phyloP scores from a whole-genome alignment of 495 filamentous ascomycete genomes.

The Lichina pygmaea region DNA sequence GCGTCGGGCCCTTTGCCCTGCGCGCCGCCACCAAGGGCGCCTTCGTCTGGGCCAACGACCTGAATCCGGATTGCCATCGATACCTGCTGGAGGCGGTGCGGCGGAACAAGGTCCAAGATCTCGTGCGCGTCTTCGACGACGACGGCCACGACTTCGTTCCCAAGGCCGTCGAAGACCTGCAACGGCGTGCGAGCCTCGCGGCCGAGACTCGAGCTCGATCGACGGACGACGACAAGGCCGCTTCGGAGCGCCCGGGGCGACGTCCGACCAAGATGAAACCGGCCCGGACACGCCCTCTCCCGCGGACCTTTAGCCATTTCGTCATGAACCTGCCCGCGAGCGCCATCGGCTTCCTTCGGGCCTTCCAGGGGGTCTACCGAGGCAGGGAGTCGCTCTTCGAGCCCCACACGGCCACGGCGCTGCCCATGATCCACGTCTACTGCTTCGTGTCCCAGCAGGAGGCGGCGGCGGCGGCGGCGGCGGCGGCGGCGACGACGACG shows the following conservation, averaged over 20 bases:
- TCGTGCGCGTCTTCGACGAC: conserved; percentile 48
- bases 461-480: background rate
- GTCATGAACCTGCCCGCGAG: conserved; percentile 91
- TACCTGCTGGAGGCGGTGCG: conserved; percentile 40
- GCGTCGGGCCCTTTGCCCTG: conserved; percentile 83
- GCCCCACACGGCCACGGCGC: conserved; percentile 22
- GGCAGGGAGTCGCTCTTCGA: conserved; percentile 37
- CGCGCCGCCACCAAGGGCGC: conserved; percentile 71
- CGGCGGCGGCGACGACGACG: background rate
- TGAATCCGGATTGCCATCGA: conserved; percentile 69
- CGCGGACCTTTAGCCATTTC: conserved; percentile 60
- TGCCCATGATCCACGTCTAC: conserved; percentile 79
- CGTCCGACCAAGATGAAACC: background rate
- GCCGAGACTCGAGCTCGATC: no score
- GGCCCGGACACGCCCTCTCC: conserved; percentile 21
- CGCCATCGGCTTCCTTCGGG: conserved; percentile 62
- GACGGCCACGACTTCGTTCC: conserved; percentile 67
- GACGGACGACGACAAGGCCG: no score
- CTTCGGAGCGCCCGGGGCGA: no score
- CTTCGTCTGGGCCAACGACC: conserved; percentile 94
- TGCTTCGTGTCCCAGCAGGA: conserved; percentile 61
- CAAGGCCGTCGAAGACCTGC: conserved; percentile 32
- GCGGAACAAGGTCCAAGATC: conserved; percentile 50
- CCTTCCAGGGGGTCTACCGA: conserved; percentile 58
- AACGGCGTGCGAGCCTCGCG: conserved; percentile 6